Base-by-base conservation (phyloP, 2,329 filamentous ascomycete species). In the Ascochyta clinopodiicola region DNA sequence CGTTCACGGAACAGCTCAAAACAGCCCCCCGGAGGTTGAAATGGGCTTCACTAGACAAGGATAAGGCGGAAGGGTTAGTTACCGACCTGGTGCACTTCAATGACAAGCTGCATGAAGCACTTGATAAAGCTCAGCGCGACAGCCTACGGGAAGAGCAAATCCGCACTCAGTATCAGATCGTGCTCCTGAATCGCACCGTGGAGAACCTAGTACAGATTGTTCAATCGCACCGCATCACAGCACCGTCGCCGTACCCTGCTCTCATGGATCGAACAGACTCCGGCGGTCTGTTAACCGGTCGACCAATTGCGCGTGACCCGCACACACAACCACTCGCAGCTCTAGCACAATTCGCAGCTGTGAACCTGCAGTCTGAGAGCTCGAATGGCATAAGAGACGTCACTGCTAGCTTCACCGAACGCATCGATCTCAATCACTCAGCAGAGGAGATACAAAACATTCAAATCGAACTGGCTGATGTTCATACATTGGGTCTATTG, bases 141-240 rank as follows among this genome's bases (percentile, higher is more conserved):
- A 61, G 52, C 8, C 66, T 76, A 2, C 38, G 65, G 4, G 54
- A 62, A 25, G 68, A 71, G 56, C 73, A 75, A 34, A 67, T 57
- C 1, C 67, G 71, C 13, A 75, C 74, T 1, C 64, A 75, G 24
- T 73, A 73, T 44, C 70, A 75, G 40, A 74, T 77, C 29, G 65
- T 77, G 36, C 66, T 75, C 39, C 60, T 77, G 6, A 76, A 76
- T 49, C 61, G 61, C 49, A 72, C 61, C 22, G 63, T 77, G 32
- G 66, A 71, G 40, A 64, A 73, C n/a, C 60, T 77, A 19, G 62
- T 71, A 2, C 66, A 76, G 53, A 70, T 77, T 27, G 68, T 74
- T 54, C 55, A 67, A 27, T 70, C 72, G 0, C 60, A 64, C 22
- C 51, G 52, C 3, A 38, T 61, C 3, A 47, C 50, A 32, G 46